These are phyloP conservation scores for Diaporthe sp. DNA, from an alignment of 2,329 filamentous ascomycete genomes.

Conservation along the genomic window DNA sequence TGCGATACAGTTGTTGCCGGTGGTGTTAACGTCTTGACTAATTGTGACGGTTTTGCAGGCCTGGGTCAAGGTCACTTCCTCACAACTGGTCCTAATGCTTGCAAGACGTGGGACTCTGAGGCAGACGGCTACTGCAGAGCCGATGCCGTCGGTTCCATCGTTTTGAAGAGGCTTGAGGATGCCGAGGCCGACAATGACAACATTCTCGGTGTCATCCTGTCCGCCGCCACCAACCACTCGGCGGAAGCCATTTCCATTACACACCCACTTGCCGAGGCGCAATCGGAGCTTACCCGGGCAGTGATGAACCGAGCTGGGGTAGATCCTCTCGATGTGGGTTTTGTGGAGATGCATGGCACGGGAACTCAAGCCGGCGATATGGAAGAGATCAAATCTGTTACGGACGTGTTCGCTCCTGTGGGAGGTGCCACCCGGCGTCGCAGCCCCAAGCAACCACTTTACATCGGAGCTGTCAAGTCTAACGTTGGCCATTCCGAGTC, in stretches of 20 bases:
- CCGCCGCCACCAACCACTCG: constrained; percentile 78
- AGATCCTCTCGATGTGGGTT: constrained; percentile 68
- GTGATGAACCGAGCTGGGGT: constrained; percentile 71
- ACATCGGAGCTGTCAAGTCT: constrained; percentile 54
- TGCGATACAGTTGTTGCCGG: constrained; percentile 76
- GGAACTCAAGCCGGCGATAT: constrained; percentile 80
- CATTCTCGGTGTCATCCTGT: constrained; percentile 74
- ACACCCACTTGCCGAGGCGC: constrained; percentile 74
- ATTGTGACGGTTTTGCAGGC: constrained; percentile 75
- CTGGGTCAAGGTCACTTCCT: constrained; percentile 77
- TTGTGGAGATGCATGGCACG: constrained; percentile 79
- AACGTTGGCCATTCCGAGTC: constrained; percentile 66
- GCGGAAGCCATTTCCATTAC: constrained; percentile 80
- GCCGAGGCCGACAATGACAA: constrained; percentile 71
- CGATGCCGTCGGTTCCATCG: constrained; percentile 62
- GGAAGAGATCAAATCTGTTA: constrained; percentile 74
- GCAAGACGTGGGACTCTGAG: constrained; percentile 72
- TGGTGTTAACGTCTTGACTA: constrained; percentile 75
- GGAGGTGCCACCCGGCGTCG: constrained; percentile 56
- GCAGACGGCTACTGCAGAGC: constrained; percentile 72
- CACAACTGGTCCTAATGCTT: constrained; percentile 55
- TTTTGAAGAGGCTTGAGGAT: constrained; percentile 66
- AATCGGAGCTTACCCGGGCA: constrained; percentile 71
- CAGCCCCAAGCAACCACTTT: constrained; percentile 57
- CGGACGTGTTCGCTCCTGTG: constrained; percentile 68